Conservation (phyloP, 2,329 filamentous ascomycete species). For the Sporothrix sp. region DNA sequence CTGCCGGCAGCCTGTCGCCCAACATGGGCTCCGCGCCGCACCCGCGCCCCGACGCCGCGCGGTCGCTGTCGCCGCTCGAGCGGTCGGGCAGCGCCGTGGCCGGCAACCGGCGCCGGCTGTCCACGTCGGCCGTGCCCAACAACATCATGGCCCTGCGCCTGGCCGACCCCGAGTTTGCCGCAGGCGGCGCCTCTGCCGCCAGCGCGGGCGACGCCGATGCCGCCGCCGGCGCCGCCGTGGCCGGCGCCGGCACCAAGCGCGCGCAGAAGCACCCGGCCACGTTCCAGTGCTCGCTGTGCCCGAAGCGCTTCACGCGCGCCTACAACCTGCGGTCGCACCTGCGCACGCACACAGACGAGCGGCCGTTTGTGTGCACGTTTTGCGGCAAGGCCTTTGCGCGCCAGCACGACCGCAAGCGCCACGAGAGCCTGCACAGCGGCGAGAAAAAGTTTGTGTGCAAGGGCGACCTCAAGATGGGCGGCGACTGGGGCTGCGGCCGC, state of each 20-base stretch:
- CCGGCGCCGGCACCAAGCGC: conserved; percentile 60
- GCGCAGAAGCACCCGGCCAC: conserved; percentile 96
- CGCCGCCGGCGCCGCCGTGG: conserved; percentile 41
- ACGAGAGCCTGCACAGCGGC: conserved; percentile 90
- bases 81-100: conserved; percentile 39
- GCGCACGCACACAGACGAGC: conserved; percentile 92
- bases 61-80: conserved; percentile 51
- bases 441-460: conserved; percentile 99
- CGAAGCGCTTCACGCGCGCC: conserved; percentile 90
- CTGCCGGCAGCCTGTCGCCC: conserved; percentile 36
- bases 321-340: conserved; percentile 95
- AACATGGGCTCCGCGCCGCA: conserved; percentile 37
- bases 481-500: conserved; percentile 85
- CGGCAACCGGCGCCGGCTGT: conserved; percentile 46
- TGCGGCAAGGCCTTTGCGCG: conserved; percentile 96
- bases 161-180: conserved; percentile 77
- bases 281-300: conserved; percentile 87
- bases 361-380: conserved; percentile 93
- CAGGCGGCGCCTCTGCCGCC: too few relatives aligned
- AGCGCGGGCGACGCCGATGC: conserved; percentile 42
- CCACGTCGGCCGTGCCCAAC: conserved; percentile 52
- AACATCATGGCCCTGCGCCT: conserved; percentile 75
- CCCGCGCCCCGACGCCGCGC: conserved; percentile 37
- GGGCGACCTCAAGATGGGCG: conserved; percentile 72
- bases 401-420: conserved; percentile 93